phyloP scores from a whole-genome alignment of 768 basidiomycete species.

The Psilocybe subaeruginosa region DNA sequence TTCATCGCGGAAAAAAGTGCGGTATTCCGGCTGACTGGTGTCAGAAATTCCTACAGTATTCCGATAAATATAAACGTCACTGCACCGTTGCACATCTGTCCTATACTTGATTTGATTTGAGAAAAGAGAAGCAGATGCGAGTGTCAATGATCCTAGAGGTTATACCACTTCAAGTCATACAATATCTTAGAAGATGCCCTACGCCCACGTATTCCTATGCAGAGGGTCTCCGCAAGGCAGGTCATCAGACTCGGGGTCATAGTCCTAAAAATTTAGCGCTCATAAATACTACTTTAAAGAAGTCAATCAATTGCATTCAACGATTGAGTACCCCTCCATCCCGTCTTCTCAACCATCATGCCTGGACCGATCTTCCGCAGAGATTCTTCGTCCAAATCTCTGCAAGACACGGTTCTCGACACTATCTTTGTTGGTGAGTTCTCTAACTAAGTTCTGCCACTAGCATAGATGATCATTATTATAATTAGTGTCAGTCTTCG shows the following conservation, averaged over 20 bases:
- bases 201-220: neutral
- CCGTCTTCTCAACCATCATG: neutral
- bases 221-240: neutral
- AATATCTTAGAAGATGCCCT: neutral
- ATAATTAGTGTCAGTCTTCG: conserved; percentile 10
- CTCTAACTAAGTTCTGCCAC: neutral
- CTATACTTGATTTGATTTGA: no score
- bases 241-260: no score
- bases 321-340: neutral
- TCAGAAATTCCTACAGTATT: neutral
- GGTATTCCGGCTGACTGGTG: neutral
- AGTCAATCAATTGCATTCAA: neutral
- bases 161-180: no score
- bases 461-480: neutral
- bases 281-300: neutral
- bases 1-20: neutral
- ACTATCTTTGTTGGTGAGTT: conserved; percentile 11
- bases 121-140: no score
- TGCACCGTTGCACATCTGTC: no score
- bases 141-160: no score
- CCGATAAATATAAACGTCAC: neutral
- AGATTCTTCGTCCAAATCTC: neutral
- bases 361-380: neutral
- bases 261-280: neutral
- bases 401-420: conserved; percentile 4